A percentile compares a stretch with the other conserved stretches of the same genome.
Conservation (phyloP, 768 basidiomycete genomes). For the Hygrophoropsis aurantiaca region DNA sequence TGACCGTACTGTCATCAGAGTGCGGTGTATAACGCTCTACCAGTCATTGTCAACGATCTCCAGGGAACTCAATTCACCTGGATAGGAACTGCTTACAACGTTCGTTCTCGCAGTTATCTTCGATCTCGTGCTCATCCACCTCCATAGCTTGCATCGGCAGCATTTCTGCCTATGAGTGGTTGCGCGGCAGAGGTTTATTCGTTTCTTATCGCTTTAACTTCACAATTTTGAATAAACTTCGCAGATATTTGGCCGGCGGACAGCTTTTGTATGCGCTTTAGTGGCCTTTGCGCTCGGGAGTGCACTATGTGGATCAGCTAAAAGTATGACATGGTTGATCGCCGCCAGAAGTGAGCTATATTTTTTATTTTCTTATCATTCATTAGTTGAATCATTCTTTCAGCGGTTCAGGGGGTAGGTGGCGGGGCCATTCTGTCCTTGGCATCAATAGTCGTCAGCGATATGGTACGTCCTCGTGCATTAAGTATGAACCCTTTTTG, state of each 20-base stretch:
- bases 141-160: slow-evolving; percentile 33
- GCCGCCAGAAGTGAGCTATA: slow-evolving; percentile 32
- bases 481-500: no score
- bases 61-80: slow-evolving; percentile 41
- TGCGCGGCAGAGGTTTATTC: slow-evolving; percentile 30
- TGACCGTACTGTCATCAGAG: slow-evolving; percentile 13
- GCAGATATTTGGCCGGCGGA: slow-evolving; percentile 39
- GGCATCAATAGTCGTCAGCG: slow-evolving; percentile 42
- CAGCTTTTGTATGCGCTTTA: slow-evolving; percentile 30
- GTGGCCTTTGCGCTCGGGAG: slow-evolving; percentile 41
- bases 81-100: slow-evolving; percentile 44
- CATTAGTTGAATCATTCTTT: neutral
- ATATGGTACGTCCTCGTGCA: no score
- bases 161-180: slow-evolving; percentile 40
- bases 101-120: no score
- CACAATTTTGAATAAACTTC: slow-evolving; percentile 6
- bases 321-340: slow-evolving; percentile 41
- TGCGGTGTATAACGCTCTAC: slow-evolving; percentile 40
- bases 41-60: slow-evolving; percentile 40
- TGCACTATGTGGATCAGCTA: slow-evolving; percentile 42
- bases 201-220: no score
- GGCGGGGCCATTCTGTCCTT: slow-evolving; percentile 39
- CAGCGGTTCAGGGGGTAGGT: slow-evolving; percentile 41
- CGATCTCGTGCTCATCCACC: no score
- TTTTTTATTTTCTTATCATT: neutral